Conservation (phyloP, 805 yeast species). For the Lachancea sp. region DNA sequence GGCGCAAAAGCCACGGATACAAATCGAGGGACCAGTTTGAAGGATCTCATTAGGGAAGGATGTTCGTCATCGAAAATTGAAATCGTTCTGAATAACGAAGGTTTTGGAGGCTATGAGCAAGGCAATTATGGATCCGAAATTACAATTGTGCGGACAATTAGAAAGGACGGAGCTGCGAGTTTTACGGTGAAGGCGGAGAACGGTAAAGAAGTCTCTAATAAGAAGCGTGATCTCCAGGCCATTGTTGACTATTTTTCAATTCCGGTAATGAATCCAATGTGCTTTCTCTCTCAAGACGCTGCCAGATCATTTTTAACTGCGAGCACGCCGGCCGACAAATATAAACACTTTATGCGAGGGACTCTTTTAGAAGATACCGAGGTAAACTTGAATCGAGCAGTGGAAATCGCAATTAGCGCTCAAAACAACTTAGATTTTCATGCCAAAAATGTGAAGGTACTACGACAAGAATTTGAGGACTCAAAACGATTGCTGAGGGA, state of each 20-base stretch:
- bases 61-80: slow-evolving; percentile 58
- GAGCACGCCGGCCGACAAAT: slow-evolving; percentile 66
- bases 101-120: slow-evolving; percentile 57
- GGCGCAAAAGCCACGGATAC: slow-evolving; percentile 89
- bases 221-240: slow-evolving; percentile 58
- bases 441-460: slow-evolving; percentile 35
- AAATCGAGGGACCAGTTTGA: slow-evolving; percentile 69
- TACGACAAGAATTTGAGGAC: slow-evolving; percentile 38
- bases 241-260: slow-evolving; percentile 68
- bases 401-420: slow-evolving; percentile 32
- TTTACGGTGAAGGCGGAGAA: slow-evolving; percentile 50
- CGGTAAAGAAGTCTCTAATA: slow-evolving; percentile 51
- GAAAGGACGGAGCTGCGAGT: slow-evolving; percentile 43
- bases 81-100: slow-evolving; percentile 58
- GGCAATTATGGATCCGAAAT: slow-evolving; percentile 64
- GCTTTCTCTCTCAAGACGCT: slow-evolving; percentile 87
- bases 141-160: slow-evolving; percentile 60
- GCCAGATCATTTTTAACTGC: slow-evolving; percentile 85
- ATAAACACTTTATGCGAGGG: slow-evolving; percentile 72
- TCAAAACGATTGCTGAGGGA: slow-evolving; percentile 38
- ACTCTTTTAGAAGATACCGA: slow-evolving; percentile 64
- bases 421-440: slow-evolving; percentile 37
- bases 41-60: slow-evolving; percentile 72
- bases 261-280: slow-evolving; percentile 83
- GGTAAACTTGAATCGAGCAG: slow-evolving; percentile 43